These are phyloP conservation scores for Agaricus bisporus DNA, from an alignment of 768 basidiomycete species.

Conservation along the genomic window DNA sequence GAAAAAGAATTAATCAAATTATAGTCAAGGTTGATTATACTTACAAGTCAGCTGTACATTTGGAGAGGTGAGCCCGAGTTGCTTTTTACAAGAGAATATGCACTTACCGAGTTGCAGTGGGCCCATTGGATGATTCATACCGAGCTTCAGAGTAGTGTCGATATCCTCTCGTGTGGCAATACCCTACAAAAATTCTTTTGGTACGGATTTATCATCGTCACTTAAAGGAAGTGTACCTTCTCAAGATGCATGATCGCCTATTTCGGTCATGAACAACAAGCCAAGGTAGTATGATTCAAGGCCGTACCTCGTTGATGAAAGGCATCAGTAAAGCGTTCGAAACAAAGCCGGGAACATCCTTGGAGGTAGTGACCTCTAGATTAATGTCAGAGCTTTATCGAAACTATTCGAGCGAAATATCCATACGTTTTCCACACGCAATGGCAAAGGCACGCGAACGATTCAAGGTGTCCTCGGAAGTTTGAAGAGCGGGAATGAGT, in stretches of 20 bases:
- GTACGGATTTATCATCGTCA: no score
- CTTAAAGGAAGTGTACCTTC: conserved; percentile 43
- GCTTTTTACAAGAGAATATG: background rate
- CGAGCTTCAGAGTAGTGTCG: conserved; percentile 88
- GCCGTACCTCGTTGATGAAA: conserved; percentile 83
- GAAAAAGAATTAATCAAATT: background rate
- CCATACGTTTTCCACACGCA: conserved; percentile 83
- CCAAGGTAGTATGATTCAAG: background rate
- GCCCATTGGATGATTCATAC: conserved; percentile 95
- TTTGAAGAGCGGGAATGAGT: conserved; percentile 90
- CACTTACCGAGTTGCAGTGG: conserved; percentile 77
- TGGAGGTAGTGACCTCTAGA: conserved; percentile 84
- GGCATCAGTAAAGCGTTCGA: conserved; percentile 95
- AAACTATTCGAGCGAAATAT: background rate
- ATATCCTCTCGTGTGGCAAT: conserved; percentile 93
- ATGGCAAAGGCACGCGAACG: conserved; percentile 75
- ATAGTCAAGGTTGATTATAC: conserved; percentile 16
- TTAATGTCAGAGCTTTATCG: background rate
- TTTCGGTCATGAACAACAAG: background rate
- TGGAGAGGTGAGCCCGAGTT: conserved; percentile 1
- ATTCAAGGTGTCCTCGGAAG: conserved; percentile 67
- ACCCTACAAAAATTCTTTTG: conserved; percentile 41
- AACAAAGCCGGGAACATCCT: conserved; percentile 94
- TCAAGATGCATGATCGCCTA: conserved; percentile 92
- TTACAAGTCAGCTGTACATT: conserved; percentile 49